Conservation (phyloP, 768 basidiomycete genomes). For the Crassisporium funariophilum region DNA sequence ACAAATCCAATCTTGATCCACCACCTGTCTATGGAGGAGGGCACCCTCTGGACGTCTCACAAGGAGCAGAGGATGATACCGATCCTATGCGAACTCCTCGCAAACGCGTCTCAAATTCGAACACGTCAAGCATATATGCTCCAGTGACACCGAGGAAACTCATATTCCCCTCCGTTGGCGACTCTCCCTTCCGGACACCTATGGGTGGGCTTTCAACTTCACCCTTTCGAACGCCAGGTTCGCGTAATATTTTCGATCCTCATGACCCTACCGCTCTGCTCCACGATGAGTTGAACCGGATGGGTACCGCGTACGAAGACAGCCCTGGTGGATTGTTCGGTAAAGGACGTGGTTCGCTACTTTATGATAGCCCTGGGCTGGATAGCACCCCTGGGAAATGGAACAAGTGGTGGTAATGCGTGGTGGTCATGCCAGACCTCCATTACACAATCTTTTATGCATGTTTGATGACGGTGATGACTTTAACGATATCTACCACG, state of each 20-base stretch:
- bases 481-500: no score
- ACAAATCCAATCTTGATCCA: slow-evolving; percentile 69
- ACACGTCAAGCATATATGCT: slow-evolving; percentile 19
- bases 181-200: slow-evolving; percentile 43
- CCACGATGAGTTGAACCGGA: slow-evolving; percentile 70
- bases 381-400: slow-evolving; percentile 28
- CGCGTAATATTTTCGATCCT: slow-evolving; percentile 63
- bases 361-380: slow-evolving; percentile 77
- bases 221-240: slow-evolving; percentile 50
- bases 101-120: slow-evolving; percentile 29
- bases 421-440: background rate
- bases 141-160: slow-evolving; percentile 43
- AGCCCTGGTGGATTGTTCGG: slow-evolving; percentile 74
- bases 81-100: slow-evolving; percentile 43
- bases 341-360: slow-evolving; percentile 48
- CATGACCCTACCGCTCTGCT: slow-evolving; percentile 68
- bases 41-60: slow-evolving; percentile 21
- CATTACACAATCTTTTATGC: background rate
- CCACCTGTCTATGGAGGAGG: slow-evolving; percentile 44
- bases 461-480: slow-evolving; percentile 1
- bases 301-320: slow-evolving; percentile 45
- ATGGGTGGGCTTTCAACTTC: slow-evolving; percentile 24
- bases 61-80: slow-evolving; percentile 21
- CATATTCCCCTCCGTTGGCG: slow-evolving; percentile 38
- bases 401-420: slow-evolving; percentile 33